Base-by-base conservation (phyloP, 2,329 filamentous ascomycete genomes). In the Fusarium camptoceras region DNA sequence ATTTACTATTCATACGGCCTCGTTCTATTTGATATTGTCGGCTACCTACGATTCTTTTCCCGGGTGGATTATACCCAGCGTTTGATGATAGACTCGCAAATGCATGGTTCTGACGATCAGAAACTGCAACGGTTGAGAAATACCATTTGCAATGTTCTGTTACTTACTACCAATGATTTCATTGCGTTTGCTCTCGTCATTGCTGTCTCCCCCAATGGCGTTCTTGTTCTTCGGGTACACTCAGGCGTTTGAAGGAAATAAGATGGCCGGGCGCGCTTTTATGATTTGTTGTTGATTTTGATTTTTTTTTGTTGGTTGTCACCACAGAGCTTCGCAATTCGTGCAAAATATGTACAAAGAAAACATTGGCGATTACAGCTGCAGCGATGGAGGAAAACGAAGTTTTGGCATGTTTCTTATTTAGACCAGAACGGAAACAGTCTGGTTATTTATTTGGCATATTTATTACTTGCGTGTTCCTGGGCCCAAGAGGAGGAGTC, bases 1-100 rank as follows among this genome's bases (percentile, higher is more conserved):
- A 58, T 68, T 66, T 63, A 62, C 43, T 42, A 68, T 53, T 46
- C 68, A 63, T 49, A 72, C 72, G 72, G 72, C 72, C 72, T 59
- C 64, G 51, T 47, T 60, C 27, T 56, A 30, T 65, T 61, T 49
- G 62, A 65, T 59, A 65, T 53, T n/a, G 63, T 60, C 54, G 41
- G 62, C 30, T 51, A 54, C 44, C 59, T 48, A 57, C 53, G 58
- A 73, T 63, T 59, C 53, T 54, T 44, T 12, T 34, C 10, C n/a
- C 27, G 27, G 43, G 54, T 39, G 48, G 53, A 34, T 25, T 41
- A 55, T 42, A 64, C 44, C 50, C 31, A 64, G 54, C 27, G 48
- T 20, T 43, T 24, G 22, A 46, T 30, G 24, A 41, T 22, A 25
- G 37, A 61, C 51, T 28, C 27, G 24, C 27, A 25, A 34, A 46